phyloP scores from a whole-genome alignment of 352 stramenopile species.

The Blastocystis sp. region DNA sequence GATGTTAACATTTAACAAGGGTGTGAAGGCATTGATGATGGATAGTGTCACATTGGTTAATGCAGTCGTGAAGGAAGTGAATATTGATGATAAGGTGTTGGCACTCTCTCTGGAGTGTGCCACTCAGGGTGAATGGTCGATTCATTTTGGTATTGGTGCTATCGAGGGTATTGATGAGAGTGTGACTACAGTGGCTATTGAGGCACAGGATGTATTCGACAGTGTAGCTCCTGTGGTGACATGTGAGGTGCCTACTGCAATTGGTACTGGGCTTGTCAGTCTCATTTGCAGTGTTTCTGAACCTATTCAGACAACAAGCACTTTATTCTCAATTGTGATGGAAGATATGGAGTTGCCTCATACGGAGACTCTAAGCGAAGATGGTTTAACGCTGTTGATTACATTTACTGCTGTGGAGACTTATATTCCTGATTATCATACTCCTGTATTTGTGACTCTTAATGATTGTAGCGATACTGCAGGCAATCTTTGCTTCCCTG shows the following conservation, averaged over 20 bases:
- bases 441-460: not conserved
- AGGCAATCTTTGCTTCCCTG: not conserved
- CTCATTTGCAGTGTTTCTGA: not conserved
- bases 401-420: not conserved
- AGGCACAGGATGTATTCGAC: not conserved
- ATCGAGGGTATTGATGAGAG: conserved; percentile 18
- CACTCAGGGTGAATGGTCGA: conserved; percentile 16
- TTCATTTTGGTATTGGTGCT: not conserved
- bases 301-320: not conserved
- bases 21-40: not conserved
- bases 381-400: not conserved
- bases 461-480: not conserved
- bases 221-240: not conserved
- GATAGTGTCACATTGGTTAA: not conserved
- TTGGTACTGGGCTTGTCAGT: not conserved
- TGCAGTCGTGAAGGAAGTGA: not conserved
- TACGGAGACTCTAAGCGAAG: not conserved
- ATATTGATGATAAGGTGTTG: not conserved
- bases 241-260: not conserved
- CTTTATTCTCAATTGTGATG: not conserved
- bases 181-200: not conserved
- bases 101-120: not conserved
- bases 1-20: conserved; percentile 1
- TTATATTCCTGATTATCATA: not conserved
- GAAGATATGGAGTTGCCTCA: conserved; percentile 29